Evolutionary conservation across 768 basidiomycete species (phyloP), one percentile per base, ranked within the genome.

Genomic region (Tulasnella sp.): DNA sequence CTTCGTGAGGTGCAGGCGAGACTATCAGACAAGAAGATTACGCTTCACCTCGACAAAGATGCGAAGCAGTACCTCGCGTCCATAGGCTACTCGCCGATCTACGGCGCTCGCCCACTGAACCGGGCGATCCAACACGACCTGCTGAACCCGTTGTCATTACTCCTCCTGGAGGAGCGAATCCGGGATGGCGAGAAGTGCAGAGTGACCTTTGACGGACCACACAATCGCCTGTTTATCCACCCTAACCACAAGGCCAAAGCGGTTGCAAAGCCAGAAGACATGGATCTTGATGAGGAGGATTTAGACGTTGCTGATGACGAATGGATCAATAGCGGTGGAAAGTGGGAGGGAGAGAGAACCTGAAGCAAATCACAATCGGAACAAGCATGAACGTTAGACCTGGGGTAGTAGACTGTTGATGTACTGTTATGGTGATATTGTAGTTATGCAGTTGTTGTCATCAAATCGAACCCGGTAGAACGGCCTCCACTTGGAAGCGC

Each of bases 51-150:
- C 38, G 85, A 92, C 68, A 71, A 77, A n/a, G 80, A 75, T 27
- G 83, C 87, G 63, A 89, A 87, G 71, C 75, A 80, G 56, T 90
- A 83, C 67, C 78, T 92, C 29, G 78, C 78, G 62, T 83, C 84
- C 19, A 75, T 81, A 49, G 89, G 87, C 0, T 92, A 89, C 71
- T 86, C 86, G 49, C 75, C 90, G 1, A 73, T 76, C 19, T 96
- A 94, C 67, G 92, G 94, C 63, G 94, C 93, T 58, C 82, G 94
- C 43, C 96, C 94, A 1, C 78, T 97, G 63, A 89, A 90, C 68
- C 80, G 92, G 31, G 80, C 87, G 3, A 93, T 99, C 64, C 93
- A 96, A 72, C 84, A 79, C 65, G 91, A 97, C 66, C 76, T 99
- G 34, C 77, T 98, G 66, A 93, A 96, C 69, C 94, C 93, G 11